A percentile compares a stretch with the other conserved stretches of the same genome.
These are phyloP conservation scores for Yamadazyma atmosphaerica DNA, from an alignment of 1,139 yeast genomes.

Conservation along the genomic window DNA sequence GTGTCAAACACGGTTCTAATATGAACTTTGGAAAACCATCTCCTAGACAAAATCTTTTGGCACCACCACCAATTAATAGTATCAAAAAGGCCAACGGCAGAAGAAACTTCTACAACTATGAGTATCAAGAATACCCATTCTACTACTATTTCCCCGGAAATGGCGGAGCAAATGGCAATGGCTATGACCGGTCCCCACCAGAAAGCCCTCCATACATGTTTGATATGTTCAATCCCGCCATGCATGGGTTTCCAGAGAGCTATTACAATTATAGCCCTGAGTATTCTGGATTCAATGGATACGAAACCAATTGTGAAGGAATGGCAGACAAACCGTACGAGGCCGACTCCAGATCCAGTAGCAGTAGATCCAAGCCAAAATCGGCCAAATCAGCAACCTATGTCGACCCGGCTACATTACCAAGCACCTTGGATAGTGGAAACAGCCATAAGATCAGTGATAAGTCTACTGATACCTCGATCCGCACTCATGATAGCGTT, in stretches of 20 bases:
- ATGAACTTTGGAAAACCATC: constrained; percentile 2
- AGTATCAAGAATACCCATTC: neutral
- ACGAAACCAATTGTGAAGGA: neutral
- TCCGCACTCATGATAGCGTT: neutral
- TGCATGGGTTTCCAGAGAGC: neutral
- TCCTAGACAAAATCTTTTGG: constrained; percentile 34
- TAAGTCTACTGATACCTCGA: neutral
- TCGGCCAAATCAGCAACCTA: neutral
- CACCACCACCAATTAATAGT: constrained; percentile 75
- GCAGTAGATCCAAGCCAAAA: neutral
- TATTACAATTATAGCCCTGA: neutral
- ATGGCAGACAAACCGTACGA: too few species aligned
- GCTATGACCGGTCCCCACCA: neutral
- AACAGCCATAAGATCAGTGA: neutral
- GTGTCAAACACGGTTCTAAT: constrained; percentile 1
- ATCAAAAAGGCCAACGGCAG: constrained; percentile 11
- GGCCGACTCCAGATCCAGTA: neutral
- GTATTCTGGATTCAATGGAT: neutral
- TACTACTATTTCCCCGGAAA: constrained; percentile 6
- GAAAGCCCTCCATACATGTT: neutral
- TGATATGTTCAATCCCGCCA: neutral
- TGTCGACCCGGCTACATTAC: neutral
- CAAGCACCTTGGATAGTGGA: constrained; percentile 1
- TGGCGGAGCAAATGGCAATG: neutral
- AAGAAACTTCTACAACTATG: constrained; percentile 1